Evolutionary conservation across 2,329 filamentous ascomycete genomes (phyloP).

Genomic region (Triangularia verruculosa): DNA sequence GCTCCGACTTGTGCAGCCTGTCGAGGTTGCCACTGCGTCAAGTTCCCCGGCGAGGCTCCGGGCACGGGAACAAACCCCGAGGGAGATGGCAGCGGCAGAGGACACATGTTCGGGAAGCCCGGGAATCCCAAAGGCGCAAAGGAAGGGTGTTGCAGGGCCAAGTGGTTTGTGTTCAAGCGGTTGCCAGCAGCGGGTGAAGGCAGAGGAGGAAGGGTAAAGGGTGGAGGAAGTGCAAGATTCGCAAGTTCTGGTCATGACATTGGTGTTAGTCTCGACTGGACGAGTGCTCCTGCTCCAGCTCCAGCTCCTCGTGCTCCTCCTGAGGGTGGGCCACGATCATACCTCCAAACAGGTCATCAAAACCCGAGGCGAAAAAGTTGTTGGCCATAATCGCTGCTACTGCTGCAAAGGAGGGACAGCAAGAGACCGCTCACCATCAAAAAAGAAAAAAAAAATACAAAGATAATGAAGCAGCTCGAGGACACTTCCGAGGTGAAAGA

Average conservation of each 20-base stretch:
- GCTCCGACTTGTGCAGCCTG: not conserved
- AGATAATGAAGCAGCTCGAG: not conserved
- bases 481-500: not conserved
- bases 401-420: not conserved
- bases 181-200: not conserved
- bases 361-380: constrained; percentile 17
- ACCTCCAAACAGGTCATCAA: constrained; percentile 22
- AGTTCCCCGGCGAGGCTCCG: not conserved
- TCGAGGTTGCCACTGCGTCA: not conserved
- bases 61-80: not conserved
- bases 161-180: not conserved
- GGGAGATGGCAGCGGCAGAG: not conserved
- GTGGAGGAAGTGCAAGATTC: constrained; percentile 1
- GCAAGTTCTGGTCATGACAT: constrained; percentile 1
- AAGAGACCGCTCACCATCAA: not conserved
- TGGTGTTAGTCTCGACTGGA: constrained; percentile 2
- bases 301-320: no score
- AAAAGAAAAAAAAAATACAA: not conserved
- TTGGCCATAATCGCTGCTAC: constrained; percentile 16
- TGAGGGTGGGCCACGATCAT: constrained; percentile 2
- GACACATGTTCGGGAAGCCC: not conserved
- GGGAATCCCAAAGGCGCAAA: not conserved
- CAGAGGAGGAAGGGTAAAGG: not conserved
- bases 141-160: not conserved
- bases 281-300: not conserved